Base-by-base conservation (phyloP, 164 flowering plant species). In the Annona cherimola region DNA sequence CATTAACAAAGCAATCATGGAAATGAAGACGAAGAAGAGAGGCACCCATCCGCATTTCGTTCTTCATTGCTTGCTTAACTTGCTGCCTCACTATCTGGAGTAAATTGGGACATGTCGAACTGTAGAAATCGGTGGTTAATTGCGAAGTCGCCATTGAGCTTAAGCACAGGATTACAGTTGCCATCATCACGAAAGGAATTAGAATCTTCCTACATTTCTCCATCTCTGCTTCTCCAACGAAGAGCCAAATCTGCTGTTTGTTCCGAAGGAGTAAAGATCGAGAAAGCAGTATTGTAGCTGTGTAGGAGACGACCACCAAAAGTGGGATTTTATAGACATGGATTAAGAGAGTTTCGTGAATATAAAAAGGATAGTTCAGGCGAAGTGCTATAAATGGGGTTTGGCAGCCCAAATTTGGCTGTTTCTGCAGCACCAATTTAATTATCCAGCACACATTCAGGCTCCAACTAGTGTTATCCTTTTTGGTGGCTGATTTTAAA, bases 1-100 rank as follows among this genome's bases (percentile, higher is more conserved):
- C 98, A 74, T 92, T 87, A 41, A 93, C 98, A 44, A 91, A 94
- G 81, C 98, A 91, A 72, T 94, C 98, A 69, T 94, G 98, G 77
- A 94, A 94, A 71, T 94, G 98, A 64, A 94, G 94, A 0, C 97
- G 89, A 61, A 90, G 59, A 79, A 94, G 74, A 61, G 92, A 87
- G 45, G 90, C 94, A 0, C 88, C 96, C 85, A 88, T 90, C 68
- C 98, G 77, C 75, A 68, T 87, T 60, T 94, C 97, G 46, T 45
- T 71, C 77, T 62, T 82, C 54, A 93, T 55, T 0, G 95, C 98
- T 40, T n/a, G 72, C 42, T 20, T 69, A 63, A 87, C 85, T 72
- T 79, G 81, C 44, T 45, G 70, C 50, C 90, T 71, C 0, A 89
- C 90, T 8, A 89, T 78, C 43, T 57, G 67, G 2, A 79, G 19